Percentiles rank a stretch among this genome's conserved stretches.
Evolutionary conservation across 768 basidiomycete genomes (phyloP).

Genomic region (Leucocoprinus sp.): DNA sequence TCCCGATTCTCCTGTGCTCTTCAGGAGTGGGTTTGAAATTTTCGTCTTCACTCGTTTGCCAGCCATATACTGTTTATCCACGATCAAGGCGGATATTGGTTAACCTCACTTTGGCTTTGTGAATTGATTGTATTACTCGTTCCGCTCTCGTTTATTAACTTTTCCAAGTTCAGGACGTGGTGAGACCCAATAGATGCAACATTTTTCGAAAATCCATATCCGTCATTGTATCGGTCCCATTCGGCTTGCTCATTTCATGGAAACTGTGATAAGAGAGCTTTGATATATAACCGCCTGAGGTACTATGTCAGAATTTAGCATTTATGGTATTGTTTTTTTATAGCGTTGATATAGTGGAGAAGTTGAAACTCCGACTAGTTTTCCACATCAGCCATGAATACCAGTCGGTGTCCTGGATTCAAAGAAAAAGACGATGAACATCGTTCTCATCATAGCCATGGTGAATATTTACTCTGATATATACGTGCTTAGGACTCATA

Average conservation of each 20-base stretch:
- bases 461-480: slow-evolving; percentile 7
- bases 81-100: slow-evolving; percentile 17
- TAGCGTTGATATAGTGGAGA: background rate
- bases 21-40: slow-evolving; percentile 15
- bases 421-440: background rate
- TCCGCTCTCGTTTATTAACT: too few species aligned
- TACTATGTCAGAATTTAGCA: too few species aligned
- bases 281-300: too few species aligned
- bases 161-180: slow-evolving; percentile 15
- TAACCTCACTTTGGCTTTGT: slow-evolving; percentile 17
- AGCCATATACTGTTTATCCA: slow-evolving; percentile 17
- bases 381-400: background rate
- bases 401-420: background rate
- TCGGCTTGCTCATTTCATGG: too few species aligned
- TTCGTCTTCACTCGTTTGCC: slow-evolving; percentile 14
- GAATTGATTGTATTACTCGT: too few species aligned
- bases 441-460: background rate
- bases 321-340: background rate
- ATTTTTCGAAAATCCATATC: slow-evolving; percentile 13
- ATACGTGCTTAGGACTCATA: slow-evolving; percentile 4
- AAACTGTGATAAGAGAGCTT: slow-evolving; percentile 5
- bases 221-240: slow-evolving; percentile 17
- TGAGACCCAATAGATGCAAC: slow-evolving; percentile 13
- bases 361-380: background rate
- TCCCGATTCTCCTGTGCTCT: background rate